Conservation (phyloP, 2,329 filamentous ascomycete genomes). For the Spiromastix sp. region DNA sequence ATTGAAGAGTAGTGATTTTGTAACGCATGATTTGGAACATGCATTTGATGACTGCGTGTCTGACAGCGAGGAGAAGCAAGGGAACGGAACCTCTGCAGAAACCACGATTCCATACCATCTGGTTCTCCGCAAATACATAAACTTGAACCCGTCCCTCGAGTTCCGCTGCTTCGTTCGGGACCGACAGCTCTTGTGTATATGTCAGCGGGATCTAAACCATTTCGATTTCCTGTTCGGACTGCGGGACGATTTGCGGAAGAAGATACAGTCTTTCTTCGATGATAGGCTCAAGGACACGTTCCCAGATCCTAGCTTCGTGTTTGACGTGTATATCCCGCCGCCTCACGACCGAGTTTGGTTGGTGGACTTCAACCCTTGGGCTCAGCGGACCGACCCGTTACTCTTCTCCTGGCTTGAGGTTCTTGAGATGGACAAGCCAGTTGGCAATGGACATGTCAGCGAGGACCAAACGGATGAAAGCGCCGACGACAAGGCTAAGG, state of each 20-base stretch:
- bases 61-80: conserved; percentile 17
- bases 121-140: conserved; percentile 78
- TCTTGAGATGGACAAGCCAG: conserved; percentile 49
- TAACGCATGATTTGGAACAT: conserved; percentile 88
- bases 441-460: conserved; percentile 11
- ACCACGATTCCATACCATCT: conserved; percentile 60
- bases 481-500: conserved; percentile 21
- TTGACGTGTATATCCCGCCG: conserved; percentile 84
- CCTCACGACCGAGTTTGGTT: conserved; percentile 68
- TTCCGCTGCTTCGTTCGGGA: conserved; percentile 93
- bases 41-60: conserved; percentile 68
- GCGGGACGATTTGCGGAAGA: conserved; percentile 54
- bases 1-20: conserved; percentile 87
- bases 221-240: conserved; percentile 71
- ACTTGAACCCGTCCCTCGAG: conserved; percentile 80
- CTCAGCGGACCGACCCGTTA: conserved; percentile 74
- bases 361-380: conserved; percentile 95
- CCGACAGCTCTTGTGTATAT: conserved; percentile 67
- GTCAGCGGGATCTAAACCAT: conserved; percentile 81
- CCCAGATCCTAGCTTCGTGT: conserved; percentile 71
- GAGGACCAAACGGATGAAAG: conserved; percentile 13
- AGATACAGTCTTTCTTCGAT: conserved; percentile 68
- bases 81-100: not conserved
- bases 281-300: conserved; percentile 65
- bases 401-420: conserved; percentile 87